These are phyloP conservation scores for Ramalina peruviana DNA, from an alignment of 495 filamentous ascomycete species.

Conservation along the genomic window DNA sequence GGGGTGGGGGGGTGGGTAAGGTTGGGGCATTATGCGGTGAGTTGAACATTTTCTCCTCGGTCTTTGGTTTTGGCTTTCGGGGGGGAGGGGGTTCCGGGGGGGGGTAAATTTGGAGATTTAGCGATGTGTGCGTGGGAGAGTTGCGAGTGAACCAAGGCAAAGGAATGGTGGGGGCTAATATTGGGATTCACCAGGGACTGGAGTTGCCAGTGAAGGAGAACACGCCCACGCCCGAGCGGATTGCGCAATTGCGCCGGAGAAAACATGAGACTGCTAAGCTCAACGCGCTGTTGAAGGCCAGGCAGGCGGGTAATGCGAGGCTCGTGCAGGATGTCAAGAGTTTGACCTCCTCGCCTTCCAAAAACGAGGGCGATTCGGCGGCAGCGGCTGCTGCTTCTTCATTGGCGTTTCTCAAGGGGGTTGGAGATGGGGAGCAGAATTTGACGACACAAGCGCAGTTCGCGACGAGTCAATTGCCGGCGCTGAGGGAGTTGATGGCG, in stretches of 20 bases:
- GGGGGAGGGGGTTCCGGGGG: too few species aligned
- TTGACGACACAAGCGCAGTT: conserved; percentile 69
- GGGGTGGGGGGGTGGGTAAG: conserved; percentile 64
- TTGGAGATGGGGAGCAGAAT: conserved; percentile 14
- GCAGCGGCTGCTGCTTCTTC: conserved; percentile 5
- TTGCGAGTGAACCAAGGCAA: too few species aligned
- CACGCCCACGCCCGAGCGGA: conserved; percentile 42
- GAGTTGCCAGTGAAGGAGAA: conserved; percentile 13
- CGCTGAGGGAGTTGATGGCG: conserved; percentile 51
- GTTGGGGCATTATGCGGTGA: conserved; percentile 73
- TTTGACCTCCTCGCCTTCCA: conserved; percentile 26
- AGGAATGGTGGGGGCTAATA: too few species aligned
- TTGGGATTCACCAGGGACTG: too few species aligned
- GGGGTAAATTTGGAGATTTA: too few species aligned
- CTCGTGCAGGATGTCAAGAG: conserved; percentile 51
- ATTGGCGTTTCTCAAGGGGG: too few species aligned
- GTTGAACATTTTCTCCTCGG: conserved; percentile 13
- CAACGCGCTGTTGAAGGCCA: conserved; percentile 56
- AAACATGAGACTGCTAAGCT: conserved; percentile 71
- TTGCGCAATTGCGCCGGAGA: conserved; percentile 58
- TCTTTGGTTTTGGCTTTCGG: too few species aligned
- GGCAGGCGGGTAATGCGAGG: conserved; percentile 60
- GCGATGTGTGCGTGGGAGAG: too few species aligned
- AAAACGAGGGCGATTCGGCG: too few species aligned
- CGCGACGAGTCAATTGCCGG: conserved; percentile 65